Conservation (phyloP, 2,329 filamentous ascomycete species). For the Aureobasidium sp. region DNA sequence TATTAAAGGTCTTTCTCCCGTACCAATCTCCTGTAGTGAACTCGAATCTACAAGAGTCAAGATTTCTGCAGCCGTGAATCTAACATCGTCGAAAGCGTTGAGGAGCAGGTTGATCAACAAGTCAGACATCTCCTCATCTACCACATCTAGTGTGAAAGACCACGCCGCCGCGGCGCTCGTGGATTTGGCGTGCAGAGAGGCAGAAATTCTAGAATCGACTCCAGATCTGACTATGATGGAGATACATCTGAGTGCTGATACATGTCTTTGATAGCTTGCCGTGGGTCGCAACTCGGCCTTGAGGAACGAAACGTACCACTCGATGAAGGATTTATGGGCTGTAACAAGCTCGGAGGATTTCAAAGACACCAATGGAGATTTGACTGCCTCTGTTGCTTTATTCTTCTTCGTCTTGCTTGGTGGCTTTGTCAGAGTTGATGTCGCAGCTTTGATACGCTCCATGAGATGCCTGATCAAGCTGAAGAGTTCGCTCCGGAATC, state of each 20-base stretch:
- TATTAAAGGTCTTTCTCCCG: neutral
- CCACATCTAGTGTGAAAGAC: conserved; percentile 53
- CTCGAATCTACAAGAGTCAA: conserved; percentile 50
- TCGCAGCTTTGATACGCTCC: conserved; percentile 75
- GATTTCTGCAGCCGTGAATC: conserved; percentile 59
- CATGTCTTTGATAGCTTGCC: conserved; percentile 90
- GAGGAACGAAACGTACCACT: conserved; percentile 79
- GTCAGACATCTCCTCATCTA: conserved; percentile 55
- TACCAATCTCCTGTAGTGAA: neutral
- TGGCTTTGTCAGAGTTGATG: conserved; percentile 54
- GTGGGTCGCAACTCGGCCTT: conserved; percentile 79
- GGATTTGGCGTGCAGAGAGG: conserved; percentile 47
- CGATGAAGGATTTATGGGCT: conserved; percentile 71
- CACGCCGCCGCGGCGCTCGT: conserved; percentile 56
- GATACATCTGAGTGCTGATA: conserved; percentile 79
- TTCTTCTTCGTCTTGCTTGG: conserved; percentile 14
- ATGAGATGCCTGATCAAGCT: conserved; percentile 80
- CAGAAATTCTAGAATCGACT: conserved; percentile 58
- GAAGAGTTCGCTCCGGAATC: conserved; percentile 84
- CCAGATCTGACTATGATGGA: conserved; percentile 74
- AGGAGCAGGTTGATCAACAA: conserved; percentile 81
- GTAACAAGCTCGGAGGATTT: conserved; percentile 30
- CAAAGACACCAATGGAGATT: neutral
- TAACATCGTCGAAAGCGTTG: conserved; percentile 94
- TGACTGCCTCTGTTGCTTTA: conserved; percentile 3